A percentile compares a stretch with the other conserved stretches of the same genome.
These are phyloP conservation scores for Xerocomus potaroensis DNA, from an alignment of 768 basidiomycete genomes.

Conservation along the genomic window DNA sequence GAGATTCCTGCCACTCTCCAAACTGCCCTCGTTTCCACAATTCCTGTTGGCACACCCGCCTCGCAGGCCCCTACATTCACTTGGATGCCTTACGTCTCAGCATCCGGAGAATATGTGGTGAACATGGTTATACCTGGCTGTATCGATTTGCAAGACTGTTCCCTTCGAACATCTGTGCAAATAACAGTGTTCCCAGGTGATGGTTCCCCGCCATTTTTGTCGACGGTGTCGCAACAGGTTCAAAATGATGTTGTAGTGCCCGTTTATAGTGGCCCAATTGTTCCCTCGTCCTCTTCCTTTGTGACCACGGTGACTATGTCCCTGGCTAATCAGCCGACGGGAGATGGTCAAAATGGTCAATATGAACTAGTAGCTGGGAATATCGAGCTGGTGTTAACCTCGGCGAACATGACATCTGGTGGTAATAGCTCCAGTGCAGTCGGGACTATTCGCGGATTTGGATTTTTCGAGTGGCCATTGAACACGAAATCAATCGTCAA, in stretches of 20 bases:
- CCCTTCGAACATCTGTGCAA: slow-evolving; percentile 71
- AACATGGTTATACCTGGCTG: slow-evolving; percentile 89
- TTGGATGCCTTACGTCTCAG: slow-evolving; percentile 90
- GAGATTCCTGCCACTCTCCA: slow-evolving; percentile 78
- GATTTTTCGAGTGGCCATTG: slow-evolving; percentile 87
- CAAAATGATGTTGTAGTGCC: slow-evolving; percentile 51
- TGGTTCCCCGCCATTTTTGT: slow-evolving; percentile 58
- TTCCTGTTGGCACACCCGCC: slow-evolving; percentile 59
- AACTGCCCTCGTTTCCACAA: slow-evolving; percentile 62
- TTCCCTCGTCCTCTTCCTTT: slow-evolving; percentile 70
- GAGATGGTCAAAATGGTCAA: slow-evolving; percentile 58
- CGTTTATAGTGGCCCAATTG: slow-evolving; percentile 80
- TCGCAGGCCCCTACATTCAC: slow-evolving; percentile 73
- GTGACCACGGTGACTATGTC: slow-evolving; percentile 72
- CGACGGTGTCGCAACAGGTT: slow-evolving; percentile 72
- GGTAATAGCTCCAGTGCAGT: slow-evolving; percentile 31
- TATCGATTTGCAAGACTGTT: slow-evolving; percentile 73
- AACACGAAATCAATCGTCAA: slow-evolving; percentile 42
- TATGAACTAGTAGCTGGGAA: slow-evolving; percentile 84
- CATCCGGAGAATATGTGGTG: slow-evolving; percentile 80
- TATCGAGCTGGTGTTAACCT: slow-evolving; percentile 74
- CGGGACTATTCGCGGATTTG: slow-evolving; percentile 54
- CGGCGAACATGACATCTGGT: slow-evolving; percentile 43
- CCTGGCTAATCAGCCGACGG: slow-evolving; percentile 61
- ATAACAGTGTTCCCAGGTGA: slow-evolving; percentile 79